These are phyloP conservation scores for Epicoccum sorghinum DNA, from an alignment of 2,329 filamentous ascomycete genomes.

Conservation along the genomic window DNA sequence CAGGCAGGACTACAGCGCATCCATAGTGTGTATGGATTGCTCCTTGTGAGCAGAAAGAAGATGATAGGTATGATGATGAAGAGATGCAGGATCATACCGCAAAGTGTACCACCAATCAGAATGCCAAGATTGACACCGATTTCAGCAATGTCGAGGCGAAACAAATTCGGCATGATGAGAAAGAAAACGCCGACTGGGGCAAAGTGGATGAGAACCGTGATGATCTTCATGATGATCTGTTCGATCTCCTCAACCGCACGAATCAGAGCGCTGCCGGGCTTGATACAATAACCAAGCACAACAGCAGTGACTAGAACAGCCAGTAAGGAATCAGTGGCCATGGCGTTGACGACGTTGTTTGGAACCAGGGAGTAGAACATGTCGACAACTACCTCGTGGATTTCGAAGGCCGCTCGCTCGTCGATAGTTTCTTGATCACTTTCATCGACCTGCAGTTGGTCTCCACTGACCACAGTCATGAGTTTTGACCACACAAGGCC, in stretches of 20 bases:
- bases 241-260: conserved; percentile 57
- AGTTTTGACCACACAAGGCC: conserved; percentile 56
- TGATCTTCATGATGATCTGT: conserved; percentile 54
- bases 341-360: conserved; percentile 55
- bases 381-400: conserved; percentile 55
- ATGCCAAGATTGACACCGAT: conserved; percentile 59
- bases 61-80: conserved; percentile 53
- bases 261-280: conserved; percentile 50
- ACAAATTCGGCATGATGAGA: conserved; percentile 59
- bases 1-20: conserved; percentile 57
- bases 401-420: conserved; percentile 42
- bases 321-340: conserved; percentile 56
- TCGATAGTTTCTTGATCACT: conserved; percentile 42
- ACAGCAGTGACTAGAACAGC: conserved; percentile 56
- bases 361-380: conserved; percentile 60
- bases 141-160: conserved; percentile 55
- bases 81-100: conserved; percentile 56
- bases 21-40: conserved; percentile 59
- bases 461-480: conserved; percentile 49
- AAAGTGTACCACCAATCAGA: conserved; percentile 56
- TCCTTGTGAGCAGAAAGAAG: conserved; percentile 42
- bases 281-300: conserved; percentile 56
- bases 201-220: conserved; percentile 56
- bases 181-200: conserved; percentile 62
- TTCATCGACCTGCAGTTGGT: conserved; percentile 39